These are phyloP conservation scores for Penicillium subrubescens DNA, from an alignment of 495 filamentous ascomycete genomes.

Conservation along the genomic window DNA sequence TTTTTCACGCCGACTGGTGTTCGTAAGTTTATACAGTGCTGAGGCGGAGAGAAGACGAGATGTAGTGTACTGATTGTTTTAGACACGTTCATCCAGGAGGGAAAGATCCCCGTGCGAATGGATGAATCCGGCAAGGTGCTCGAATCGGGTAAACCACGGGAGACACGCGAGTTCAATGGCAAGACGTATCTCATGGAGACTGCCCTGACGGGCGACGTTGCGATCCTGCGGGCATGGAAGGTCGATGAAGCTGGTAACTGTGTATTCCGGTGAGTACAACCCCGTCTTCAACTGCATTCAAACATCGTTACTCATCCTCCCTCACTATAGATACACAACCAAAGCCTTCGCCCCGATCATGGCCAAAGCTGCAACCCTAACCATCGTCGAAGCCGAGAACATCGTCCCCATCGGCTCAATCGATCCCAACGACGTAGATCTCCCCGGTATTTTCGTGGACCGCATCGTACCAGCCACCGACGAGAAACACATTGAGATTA, in stretches of 20 bases:
- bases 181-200: conserved; percentile 87
- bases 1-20: conserved; percentile 89
- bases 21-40: conserved; percentile 44
- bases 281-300: neutral
- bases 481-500: conserved; percentile 81
- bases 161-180: conserved; percentile 82
- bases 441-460: conserved; percentile 89
- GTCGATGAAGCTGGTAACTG: conserved; percentile 87
- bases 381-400: conserved; percentile 90
- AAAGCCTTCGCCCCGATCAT: conserved; percentile 80
- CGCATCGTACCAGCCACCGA: conserved; percentile 76
- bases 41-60: too few relatives aligned
- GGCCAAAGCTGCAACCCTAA: conserved; percentile 83
- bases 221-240: conserved; percentile 86
- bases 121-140: conserved; percentile 74
- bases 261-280: conserved; percentile 67
- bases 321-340: conserved; percentile 42
- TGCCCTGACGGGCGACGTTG: conserved; percentile 80
- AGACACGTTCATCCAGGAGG: conserved; percentile 78
- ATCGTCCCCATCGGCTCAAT: conserved; percentile 86
- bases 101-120: conserved; percentile 77
- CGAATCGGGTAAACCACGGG: conserved; percentile 70
- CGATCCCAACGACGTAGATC: conserved; percentile 73
- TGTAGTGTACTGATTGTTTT: neutral
- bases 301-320: neutral